These are phyloP conservation scores for Xylariaceae sp. DNA, from an alignment of 2,329 filamentous ascomycete genomes.

Conservation along the genomic window DNA sequence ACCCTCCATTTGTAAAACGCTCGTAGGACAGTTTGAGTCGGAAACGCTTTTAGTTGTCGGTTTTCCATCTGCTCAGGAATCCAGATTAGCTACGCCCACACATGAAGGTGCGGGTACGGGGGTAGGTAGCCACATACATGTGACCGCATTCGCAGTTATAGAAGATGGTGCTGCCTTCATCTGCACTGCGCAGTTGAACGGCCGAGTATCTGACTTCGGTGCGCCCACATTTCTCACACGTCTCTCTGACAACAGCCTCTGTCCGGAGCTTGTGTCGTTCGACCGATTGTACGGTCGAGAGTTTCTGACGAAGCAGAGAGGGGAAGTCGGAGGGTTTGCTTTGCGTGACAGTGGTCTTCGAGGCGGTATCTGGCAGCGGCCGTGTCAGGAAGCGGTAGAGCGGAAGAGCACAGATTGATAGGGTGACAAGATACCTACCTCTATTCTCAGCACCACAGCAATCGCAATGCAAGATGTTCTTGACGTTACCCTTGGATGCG, in stretches of 20 bases:
- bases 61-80: conserved; percentile 42
- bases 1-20: conserved; percentile 2
- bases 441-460: conserved; percentile 84
- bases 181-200: conserved; percentile 85
- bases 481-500: conserved; percentile 73
- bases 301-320: conserved; percentile 82
- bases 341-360: conserved; percentile 75
- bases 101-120: neutral
- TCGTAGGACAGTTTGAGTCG: conserved; percentile 9
- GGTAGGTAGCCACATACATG: conserved; percentile 59
- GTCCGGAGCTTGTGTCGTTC: conserved; percentile 77
- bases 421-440: conserved; percentile 67
- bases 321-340: conserved; percentile 93
- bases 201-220: conserved; percentile 84
- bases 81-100: conserved; percentile 11
- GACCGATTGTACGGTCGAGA: conserved; percentile 82
- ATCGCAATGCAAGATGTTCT: conserved; percentile 78
- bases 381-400: neutral
- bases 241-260: conserved; percentile 66
- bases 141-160: conserved; percentile 86
- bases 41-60: conserved; percentile 49
- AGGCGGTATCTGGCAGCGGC: conserved; percentile 63
- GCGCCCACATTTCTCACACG: conserved; percentile 79
- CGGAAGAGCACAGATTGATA: conserved; percentile 1
- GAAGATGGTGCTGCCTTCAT: conserved; percentile 93